phyloP scores from a whole-genome alignment of 371 early-diverging fungal species.

The Coemansia sp. region DNA sequence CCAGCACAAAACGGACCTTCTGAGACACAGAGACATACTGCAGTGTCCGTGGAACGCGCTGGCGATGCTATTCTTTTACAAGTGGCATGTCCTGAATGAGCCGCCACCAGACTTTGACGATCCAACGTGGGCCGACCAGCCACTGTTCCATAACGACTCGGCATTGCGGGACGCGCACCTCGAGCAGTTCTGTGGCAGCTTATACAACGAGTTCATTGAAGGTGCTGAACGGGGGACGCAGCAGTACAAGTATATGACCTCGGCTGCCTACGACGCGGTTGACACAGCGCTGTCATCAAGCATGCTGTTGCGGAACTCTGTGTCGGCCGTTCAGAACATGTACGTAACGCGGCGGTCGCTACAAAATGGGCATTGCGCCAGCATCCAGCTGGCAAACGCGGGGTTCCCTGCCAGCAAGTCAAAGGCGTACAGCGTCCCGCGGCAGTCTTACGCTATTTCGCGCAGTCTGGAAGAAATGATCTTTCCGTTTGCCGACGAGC shows the following conservation, averaged over 20 bases:
- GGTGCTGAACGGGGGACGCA: slow-evolving; percentile 3
- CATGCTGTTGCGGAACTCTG: neutral
- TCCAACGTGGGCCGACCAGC: slow-evolving; percentile 25
- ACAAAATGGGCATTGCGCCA: slow-evolving; percentile 11
- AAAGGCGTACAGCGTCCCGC: slow-evolving; percentile 8
- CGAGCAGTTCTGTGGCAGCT: slow-evolving; percentile 14
- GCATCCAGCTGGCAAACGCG: slow-evolving; percentile 22
- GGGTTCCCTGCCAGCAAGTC: slow-evolving; percentile 5
- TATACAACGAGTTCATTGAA: slow-evolving; percentile 25
- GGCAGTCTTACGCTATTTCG: slow-evolving; percentile 2
- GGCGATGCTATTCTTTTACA: slow-evolving; percentile 39
- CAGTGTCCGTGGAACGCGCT: slow-evolving; percentile 49
- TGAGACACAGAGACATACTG: slow-evolving; percentile 23
- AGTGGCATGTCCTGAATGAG: slow-evolving; percentile 43
- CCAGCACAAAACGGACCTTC: slow-evolving; percentile 16
- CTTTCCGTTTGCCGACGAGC: slow-evolving; percentile 37
- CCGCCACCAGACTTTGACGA: slow-evolving; percentile 40
- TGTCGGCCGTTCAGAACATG: slow-evolving; percentile 14
- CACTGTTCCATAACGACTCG: slow-evolving; percentile 19
- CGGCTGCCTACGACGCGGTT: neutral
- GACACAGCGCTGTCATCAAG: neutral
- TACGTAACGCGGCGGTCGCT: slow-evolving; percentile 14
- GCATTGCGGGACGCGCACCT: slow-evolving; percentile 21
- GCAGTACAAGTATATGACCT: slow-evolving; percentile 7
- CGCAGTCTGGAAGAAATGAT: slow-evolving; percentile 9